Evolutionary conservation across 2,329 filamentous ascomycete species (phyloP), one percentile per base, ranked within the genome.

Genomic region (Colletotrichum sidae): DNA sequence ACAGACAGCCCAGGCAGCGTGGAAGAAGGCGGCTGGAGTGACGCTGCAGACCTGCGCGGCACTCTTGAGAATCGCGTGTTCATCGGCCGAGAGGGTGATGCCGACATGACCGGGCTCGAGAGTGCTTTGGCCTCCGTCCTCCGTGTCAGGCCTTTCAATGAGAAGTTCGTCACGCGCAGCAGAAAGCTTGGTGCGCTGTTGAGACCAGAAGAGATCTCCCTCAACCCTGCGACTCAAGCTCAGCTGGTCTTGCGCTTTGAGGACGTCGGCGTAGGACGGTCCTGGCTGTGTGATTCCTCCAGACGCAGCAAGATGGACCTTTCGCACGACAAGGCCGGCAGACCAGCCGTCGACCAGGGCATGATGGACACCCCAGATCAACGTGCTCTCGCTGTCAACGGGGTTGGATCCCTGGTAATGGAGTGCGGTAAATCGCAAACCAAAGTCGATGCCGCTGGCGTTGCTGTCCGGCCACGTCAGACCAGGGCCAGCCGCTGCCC

Each of bases 1-100:
- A 6, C 70, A 57, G 2, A 81, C 39, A 1, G 71, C 76, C 79
- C 79, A 82, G 1, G 77, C 79, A 3, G 75, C 75, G 50, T 75
- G 69, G 38, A 74, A 73, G 12, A 73, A 38, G 2, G 55, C 37
- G 35, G 62, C 62, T 8, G 56, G 34, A 17, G 62, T 65, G 34
- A 65, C 62, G 55, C 49, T 15, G 46, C 47, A 33, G 55, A 50
- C 25, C 61, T 61, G 50, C 53, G 60, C 35, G n/a, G 46, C 12
- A 33, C 2, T 37, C 17, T 63, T 50, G 44, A 50, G 66, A 67
- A 51, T 73, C 12, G 17, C 25, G 12, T 44, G 7, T 9, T 55
- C 52, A 25, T n/a, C 3, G 12, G 52, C 4, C 1, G 13, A 9
- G 7, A 39, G 37, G 41, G 12, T 35, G 13, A 55, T 11, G 12